phyloP scores from a whole-genome alignment of 2,329 filamentous ascomycete genomes.

The Ceratocystis ficicola region DNA sequence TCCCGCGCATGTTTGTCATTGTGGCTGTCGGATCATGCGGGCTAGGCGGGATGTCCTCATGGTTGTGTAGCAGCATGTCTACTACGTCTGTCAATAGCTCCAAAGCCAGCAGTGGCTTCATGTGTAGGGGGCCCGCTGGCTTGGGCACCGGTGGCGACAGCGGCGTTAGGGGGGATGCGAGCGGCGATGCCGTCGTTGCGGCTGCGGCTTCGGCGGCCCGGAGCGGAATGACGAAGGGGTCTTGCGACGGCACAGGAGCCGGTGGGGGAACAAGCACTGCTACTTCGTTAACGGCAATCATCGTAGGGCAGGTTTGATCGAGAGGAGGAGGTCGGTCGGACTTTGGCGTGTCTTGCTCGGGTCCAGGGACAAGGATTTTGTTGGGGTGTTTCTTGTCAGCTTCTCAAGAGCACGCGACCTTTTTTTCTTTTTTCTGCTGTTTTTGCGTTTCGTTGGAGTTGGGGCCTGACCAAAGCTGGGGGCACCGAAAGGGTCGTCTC shows the following conservation, averaged over 20 bases:
- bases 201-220: conserved; percentile 12
- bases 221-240: conserved; percentile 28
- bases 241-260: conserved; percentile 34
- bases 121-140: conserved; percentile 33
- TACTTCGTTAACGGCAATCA: conserved; percentile 8
- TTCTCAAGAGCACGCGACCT: background rate
- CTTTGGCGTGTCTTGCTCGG: background rate
- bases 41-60: conserved; percentile 70
- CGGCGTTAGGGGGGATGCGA: conserved; percentile 25
- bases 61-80: conserved; percentile 57
- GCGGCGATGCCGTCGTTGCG: conserved; percentile 4
- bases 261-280: conserved; percentile 30
- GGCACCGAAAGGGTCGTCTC: background rate
- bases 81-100: conserved; percentile 63
- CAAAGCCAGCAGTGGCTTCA: conserved; percentile 61
- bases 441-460: background rate
- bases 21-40: conserved; percentile 51
- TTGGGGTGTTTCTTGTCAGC: background rate
- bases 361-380: background rate
- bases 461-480: background rate
- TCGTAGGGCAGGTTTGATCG: background rate
- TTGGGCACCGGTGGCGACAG: conserved; percentile 25
- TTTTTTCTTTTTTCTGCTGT: background rate
- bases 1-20: conserved; percentile 52
- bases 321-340: background rate